Conservation (phyloP, 2,329 filamentous ascomycete species). For the Botrytis fabae region DNA sequence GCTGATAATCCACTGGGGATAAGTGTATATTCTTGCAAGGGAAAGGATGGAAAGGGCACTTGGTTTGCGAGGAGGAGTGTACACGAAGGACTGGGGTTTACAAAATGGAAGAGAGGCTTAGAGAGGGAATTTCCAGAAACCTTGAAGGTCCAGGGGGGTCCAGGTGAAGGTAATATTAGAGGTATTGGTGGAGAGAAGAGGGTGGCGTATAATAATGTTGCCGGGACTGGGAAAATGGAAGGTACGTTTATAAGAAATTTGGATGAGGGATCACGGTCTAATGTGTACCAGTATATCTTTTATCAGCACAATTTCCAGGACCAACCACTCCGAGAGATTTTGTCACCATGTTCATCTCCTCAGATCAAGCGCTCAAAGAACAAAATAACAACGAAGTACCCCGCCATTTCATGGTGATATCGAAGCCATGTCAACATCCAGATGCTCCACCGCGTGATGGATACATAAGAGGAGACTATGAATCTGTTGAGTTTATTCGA, state of each 20-base stretch:
- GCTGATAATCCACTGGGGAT: slow-evolving; percentile 76
- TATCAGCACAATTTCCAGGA: slow-evolving; percentile 87
- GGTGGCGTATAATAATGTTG: slow-evolving; percentile 60
- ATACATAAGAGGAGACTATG: slow-evolving; percentile 82
- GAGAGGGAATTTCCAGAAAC: slow-evolving; percentile 78
- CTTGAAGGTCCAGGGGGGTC: slow-evolving; percentile 66
- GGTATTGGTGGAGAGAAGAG: slow-evolving; percentile 81
- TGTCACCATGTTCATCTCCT: slow-evolving; percentile 74
- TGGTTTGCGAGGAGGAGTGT: slow-evolving; percentile 90
- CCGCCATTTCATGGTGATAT: slow-evolving; percentile 82
- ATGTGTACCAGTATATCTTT: slow-evolving; percentile 65
- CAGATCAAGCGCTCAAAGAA: slow-evolving; percentile 41
- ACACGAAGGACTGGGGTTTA: slow-evolving; percentile 75
- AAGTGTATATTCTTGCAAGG: slow-evolving; percentile 74
- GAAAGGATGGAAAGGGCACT: slow-evolving; percentile 77
- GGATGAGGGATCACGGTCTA: background rate
- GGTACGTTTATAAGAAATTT: slow-evolving; percentile 45
- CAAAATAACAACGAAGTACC: slow-evolving; percentile 45
- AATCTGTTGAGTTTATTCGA: slow-evolving; percentile 87
- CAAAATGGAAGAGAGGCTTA: slow-evolving; percentile 74
- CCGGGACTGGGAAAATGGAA: slow-evolving; percentile 63
- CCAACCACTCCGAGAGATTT: slow-evolving; percentile 89
- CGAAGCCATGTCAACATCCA: slow-evolving; percentile 77
- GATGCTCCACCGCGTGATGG: slow-evolving; percentile 68
- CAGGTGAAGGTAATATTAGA: slow-evolving; percentile 73